Evolutionary conservation across 2,329 filamentous ascomycete genomes (phyloP).

Genomic region (Cladosporium sp.): DNA sequence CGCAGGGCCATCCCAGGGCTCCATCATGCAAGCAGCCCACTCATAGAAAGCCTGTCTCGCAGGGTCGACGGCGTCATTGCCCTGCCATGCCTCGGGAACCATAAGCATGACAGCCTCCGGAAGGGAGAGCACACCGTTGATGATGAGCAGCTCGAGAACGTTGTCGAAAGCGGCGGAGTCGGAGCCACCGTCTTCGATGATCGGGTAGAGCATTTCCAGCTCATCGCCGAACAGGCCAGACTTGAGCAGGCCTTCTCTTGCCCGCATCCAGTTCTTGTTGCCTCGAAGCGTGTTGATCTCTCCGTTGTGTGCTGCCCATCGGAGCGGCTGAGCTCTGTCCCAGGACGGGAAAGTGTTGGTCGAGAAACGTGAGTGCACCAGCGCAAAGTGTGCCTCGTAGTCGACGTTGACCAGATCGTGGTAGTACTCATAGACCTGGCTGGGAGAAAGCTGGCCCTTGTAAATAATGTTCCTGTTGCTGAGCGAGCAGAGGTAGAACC

Average conservation of each 20-base stretch:
- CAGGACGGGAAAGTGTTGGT: constrained; percentile 98
- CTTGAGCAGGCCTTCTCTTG: constrained; percentile 89
- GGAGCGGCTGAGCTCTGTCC: constrained; percentile 92
- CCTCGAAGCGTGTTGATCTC: constrained; percentile 97
- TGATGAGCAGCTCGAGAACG: constrained; percentile 85
- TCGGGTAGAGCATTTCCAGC: constrained; percentile 83
- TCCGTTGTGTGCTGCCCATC: constrained; percentile 98
- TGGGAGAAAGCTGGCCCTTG: constrained; percentile 91
- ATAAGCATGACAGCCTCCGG: constrained; percentile 98
- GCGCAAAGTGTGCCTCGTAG: constrained; percentile 93
- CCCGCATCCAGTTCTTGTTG: constrained; percentile 99
- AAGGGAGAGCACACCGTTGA: constrained; percentile 92
- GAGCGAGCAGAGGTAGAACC: constrained; percentile 97
- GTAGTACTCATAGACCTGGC: constrained; percentile 98
- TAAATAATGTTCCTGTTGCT: constrained; percentile 99
- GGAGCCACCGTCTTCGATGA: constrained; percentile 94
- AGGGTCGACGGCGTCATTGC: constrained; percentile 85
- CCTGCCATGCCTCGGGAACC: constrained; percentile 98
- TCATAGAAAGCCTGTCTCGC: constrained; percentile 97
- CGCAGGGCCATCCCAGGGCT: constrained; percentile 95
- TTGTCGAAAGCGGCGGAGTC: constrained; percentile 98
- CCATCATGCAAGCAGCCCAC: constrained; percentile 98
- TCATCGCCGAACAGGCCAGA: constrained; percentile 91
- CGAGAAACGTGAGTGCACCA: constrained; percentile 95
- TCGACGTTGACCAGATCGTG: constrained; percentile 95